These are phyloP conservation scores for Pseudogymnoascus sp. DNA, from an alignment of 2,329 filamentous ascomycete species.

Conservation along the genomic window DNA sequence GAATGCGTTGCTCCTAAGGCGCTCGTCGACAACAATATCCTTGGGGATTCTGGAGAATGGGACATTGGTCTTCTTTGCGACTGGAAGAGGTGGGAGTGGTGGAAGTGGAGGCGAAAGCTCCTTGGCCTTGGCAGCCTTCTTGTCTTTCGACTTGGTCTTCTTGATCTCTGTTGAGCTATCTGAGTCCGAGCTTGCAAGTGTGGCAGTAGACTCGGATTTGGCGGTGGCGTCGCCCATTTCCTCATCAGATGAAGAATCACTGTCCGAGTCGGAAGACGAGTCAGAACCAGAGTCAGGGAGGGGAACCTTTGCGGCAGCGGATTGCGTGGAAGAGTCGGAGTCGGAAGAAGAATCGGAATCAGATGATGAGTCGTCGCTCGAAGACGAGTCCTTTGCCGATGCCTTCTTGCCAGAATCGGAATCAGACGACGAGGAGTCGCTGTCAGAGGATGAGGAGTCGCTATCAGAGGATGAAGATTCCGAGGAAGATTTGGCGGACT, in stretches of 20 bases:
- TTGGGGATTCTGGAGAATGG: constrained; percentile 72
- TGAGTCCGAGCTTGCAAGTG: constrained; percentile 38
- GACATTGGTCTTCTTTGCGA: constrained; percentile 44
- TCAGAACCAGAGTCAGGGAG: constrained; percentile 35
- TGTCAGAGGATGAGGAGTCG: constrained; percentile 14
- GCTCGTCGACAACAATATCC: constrained; percentile 58
- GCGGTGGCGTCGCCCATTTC: constrained; percentile 21
- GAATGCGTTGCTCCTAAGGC: constrained; percentile 71
- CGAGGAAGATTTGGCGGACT: constrained; percentile 1
- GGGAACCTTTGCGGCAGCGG: constrained; percentile 16
- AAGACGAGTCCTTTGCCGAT: constrained; percentile 15
- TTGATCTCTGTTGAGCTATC: constrained; percentile 10
- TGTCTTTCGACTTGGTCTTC: constrained; percentile 11
- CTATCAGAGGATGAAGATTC: constrained; percentile 1
- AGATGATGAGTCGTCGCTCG: constrained; percentile 9
- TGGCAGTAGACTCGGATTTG: constrained; percentile 36
- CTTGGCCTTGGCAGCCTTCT: constrained; percentile 25
- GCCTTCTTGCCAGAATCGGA: constrained; percentile 21
- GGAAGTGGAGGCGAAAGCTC: constrained; percentile 7
- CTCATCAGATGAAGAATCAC: constrained; percentile 29
- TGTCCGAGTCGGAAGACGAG: constrained; percentile 36
- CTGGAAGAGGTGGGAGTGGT: constrained; percentile 28
- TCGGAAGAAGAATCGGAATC: constrained; percentile 19
- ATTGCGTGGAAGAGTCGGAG: constrained; percentile 16
- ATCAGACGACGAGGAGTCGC: constrained; percentile 15